Conservation (phyloP, 805 yeast species). For the Candida morakotiae region DNA sequence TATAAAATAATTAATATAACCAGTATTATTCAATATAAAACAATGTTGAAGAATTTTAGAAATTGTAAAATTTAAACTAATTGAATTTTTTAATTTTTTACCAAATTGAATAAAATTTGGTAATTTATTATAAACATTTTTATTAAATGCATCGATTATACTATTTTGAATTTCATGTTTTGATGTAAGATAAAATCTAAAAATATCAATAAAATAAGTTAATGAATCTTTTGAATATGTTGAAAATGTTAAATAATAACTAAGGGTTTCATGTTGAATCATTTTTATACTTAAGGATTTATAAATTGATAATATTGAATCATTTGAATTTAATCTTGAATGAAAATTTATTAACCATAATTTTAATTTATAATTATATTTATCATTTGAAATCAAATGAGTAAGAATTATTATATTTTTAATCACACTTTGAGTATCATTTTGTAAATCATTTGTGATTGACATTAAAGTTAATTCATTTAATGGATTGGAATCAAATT, state of each 20-base stretch:
- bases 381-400: slow-evolving; percentile 49
- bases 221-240: slow-evolving; percentile 41
- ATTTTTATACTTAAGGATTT: slow-evolving; percentile 59
- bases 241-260: slow-evolving; percentile 40
- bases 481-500: slow-evolving; percentile 69
- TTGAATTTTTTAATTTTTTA: slow-evolving; percentile 46
- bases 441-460: slow-evolving; percentile 23
- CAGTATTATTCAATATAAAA: slow-evolving; percentile 29
- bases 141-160: slow-evolving; percentile 51
- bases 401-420: slow-evolving; percentile 56
- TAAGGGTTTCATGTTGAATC: slow-evolving; percentile 70
- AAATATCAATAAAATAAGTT: slow-evolving; percentile 27
- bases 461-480: slow-evolving; percentile 63
- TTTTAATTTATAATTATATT: slow-evolving; percentile 67
- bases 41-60: slow-evolving; percentile 29
- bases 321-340: slow-evolving; percentile 50
- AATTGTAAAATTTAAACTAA: slow-evolving; percentile 36
- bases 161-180: slow-evolving; percentile 48
- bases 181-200: slow-evolving; percentile 51
- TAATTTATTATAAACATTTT: slow-evolving; percentile 61
- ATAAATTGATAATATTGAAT: slow-evolving; percentile 49
- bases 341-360: slow-evolving; percentile 70
- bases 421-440: slow-evolving; percentile 37
- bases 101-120: slow-evolving; percentile 64
- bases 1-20: slow-evolving; percentile 25